A percentile compares a stretch with the other conserved stretches of the same genome.
These are phyloP conservation scores for Alectoria sarmentosa DNA, from an alignment of 495 filamentous ascomycete species.

Conservation along the genomic window DNA sequence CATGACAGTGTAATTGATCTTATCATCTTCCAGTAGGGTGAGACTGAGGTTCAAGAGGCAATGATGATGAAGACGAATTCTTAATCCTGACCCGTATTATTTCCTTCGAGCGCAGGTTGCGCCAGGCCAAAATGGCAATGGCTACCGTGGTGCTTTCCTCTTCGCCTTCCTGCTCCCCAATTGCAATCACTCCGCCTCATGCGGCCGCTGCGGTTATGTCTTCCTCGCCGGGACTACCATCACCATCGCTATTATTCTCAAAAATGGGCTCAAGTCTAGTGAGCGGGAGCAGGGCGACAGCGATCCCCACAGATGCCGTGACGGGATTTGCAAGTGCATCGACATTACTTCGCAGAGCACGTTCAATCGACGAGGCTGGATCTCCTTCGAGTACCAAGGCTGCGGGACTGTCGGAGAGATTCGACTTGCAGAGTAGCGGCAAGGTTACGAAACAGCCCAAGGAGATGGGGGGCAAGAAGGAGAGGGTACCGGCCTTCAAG, in stretches of 20 bases:
- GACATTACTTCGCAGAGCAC: conserved; percentile 26
- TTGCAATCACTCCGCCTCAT: conserved; percentile 18
- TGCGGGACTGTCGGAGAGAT: not conserved
- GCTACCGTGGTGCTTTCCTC: conserved; percentile 38
- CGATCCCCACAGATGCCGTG: conserved; percentile 31
- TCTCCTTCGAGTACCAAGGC: not conserved
- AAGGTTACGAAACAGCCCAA: conserved; percentile 10
- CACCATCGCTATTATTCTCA: conserved; percentile 35
- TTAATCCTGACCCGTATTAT: conserved; percentile 8
- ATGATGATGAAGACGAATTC: no score
- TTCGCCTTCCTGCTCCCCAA: conserved; percentile 32
- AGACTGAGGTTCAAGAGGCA: no score
- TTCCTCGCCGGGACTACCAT: conserved; percentile 33
- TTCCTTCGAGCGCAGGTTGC: conserved; percentile 13
- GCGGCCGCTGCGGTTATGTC: conserved; percentile 22
- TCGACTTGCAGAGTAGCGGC: not conserved
- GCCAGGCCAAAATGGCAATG: conserved; percentile 23
- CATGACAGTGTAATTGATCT: no score
- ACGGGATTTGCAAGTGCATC: conserved; percentile 39
- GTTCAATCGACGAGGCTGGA: conserved; percentile 5
- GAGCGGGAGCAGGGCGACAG: conserved; percentile 31
- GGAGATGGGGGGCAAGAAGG: conserved; percentile 1
- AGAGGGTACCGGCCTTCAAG: conserved; percentile 5
- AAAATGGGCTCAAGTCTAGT: conserved; percentile 30
- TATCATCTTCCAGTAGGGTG: no score